phyloP scores from a whole-genome alignment of 768 basidiomycete genomes.

The Saitozyma podzolica region DNA sequence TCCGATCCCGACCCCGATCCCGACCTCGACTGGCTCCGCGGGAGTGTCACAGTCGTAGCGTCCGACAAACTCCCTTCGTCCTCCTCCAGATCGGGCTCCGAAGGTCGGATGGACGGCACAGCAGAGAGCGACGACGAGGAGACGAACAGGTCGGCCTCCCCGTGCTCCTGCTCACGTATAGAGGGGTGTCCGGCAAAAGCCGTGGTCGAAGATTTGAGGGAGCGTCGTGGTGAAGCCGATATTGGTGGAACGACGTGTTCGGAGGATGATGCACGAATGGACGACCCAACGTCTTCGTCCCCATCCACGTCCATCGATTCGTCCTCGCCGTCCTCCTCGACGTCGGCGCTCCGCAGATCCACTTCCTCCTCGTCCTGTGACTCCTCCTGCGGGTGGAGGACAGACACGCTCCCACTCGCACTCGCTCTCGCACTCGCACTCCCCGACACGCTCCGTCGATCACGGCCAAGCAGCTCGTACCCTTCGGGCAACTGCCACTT shows the following conservation, averaged over 20 bases:
- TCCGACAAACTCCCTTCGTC: slow-evolving; percentile 33
- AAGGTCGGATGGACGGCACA: slow-evolving; percentile 13
- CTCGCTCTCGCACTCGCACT: not conserved
- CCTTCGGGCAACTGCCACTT: slow-evolving; percentile 13
- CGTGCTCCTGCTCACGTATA: too few relatives aligned
- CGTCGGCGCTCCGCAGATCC: too few relatives aligned
- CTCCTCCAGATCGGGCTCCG: not conserved
- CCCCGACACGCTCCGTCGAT: not conserved
- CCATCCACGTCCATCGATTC: slow-evolving; percentile 13
- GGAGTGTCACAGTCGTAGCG: slow-evolving; percentile 35
- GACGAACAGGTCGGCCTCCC: not conserved
- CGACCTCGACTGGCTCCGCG: slow-evolving; percentile 7
- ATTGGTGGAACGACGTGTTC: too few relatives aligned
- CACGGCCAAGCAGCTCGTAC: not conserved
- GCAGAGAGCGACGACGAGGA: slow-evolving; percentile 26
- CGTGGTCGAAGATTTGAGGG: too few relatives aligned
- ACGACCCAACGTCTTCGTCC: slow-evolving; percentile 3
- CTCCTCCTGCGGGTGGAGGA: not conserved
- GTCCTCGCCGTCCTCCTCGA: slow-evolving; percentile 2
- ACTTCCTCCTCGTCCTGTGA: slow-evolving; percentile 1
- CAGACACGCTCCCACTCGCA: not conserved
- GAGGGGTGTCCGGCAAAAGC: too few relatives aligned
- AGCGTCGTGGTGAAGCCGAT: too few relatives aligned
- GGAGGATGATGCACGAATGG: too few relatives aligned
- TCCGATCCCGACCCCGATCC: too few relatives aligned